Evolutionary conservation across 345 rosid species (phyloP), one percentile per base, ranked within the genome.

Genomic region (Clausena lansium): DNA sequence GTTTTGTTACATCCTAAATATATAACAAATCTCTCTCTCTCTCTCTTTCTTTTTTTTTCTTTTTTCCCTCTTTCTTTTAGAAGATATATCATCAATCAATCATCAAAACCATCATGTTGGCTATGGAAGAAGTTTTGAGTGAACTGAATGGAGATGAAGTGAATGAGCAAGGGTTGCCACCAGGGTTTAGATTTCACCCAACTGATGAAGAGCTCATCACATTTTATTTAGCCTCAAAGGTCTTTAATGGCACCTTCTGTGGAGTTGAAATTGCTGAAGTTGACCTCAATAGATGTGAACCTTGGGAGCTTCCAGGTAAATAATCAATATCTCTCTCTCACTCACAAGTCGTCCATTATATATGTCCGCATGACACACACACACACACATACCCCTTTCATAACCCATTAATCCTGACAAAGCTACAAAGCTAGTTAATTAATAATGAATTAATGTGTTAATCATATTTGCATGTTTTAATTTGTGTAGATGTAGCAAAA

Each of bases 251-350:
- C 36, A 79, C 79, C 81, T 89, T 93, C 54, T 87, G 86, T 50
- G 99, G 95, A 19, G 79, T 96, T 5, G 86, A 90, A 60, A 91
- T 96, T 7, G 88, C 93, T 19, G 99, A 96, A 82, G 87, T 96
- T 82, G 98, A 96, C 78, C 98, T 96, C 58, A 94, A 96, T 75
- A 85, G 94, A 39, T 96, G 98, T 50, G 99, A 96, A 63, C 99
- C 98, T 15, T 96, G 99, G 99, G 98, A 96, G 77, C 98, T 96
- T 50, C 99, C 99, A 5, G 98, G 99, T 95, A 85, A 15, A 52
- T 17, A 52, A 5, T 52, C 17, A 17, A 15, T 52, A 0, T 17
- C 8, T 52, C 57, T 45, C 57, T 17, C 22, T 52, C 0, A 13
- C 17, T 45, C 17, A 45, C 50, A 45, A 45, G 50, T 41, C 4